phyloP scores from a whole-genome alignment of 495 filamentous ascomycete species.

The Gamarada debralockiae region DNA sequence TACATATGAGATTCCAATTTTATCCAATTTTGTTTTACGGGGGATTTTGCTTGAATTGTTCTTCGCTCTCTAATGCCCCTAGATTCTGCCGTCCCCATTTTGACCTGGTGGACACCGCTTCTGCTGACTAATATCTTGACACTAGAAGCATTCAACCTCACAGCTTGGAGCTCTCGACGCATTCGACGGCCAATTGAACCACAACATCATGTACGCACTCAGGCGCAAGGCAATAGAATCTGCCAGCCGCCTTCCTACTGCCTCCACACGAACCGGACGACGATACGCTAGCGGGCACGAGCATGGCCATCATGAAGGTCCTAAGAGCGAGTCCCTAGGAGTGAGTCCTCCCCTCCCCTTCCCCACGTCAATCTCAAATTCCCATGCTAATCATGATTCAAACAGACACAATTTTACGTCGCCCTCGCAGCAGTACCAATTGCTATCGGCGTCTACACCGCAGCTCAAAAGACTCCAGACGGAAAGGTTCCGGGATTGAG shows the following conservation, averaged over 20 bases:
- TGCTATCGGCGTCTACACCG: conserved; percentile 52
- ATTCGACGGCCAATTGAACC: conserved; percentile 25
- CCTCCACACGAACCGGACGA: background rate
- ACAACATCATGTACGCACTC: conserved; percentile 26
- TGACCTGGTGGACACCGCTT: no score
- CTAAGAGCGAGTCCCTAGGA: conserved; percentile 60
- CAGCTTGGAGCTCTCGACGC: background rate
- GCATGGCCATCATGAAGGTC: conserved; percentile 35
- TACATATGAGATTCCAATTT: no score
- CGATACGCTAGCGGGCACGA: conserved; percentile 7
- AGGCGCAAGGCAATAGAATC: conserved; percentile 24
- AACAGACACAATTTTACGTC: conserved; percentile 68
- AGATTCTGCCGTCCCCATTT: no score
- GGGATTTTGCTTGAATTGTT: no score
- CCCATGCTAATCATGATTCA: no score
- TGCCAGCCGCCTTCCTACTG: conserved; percentile 11
- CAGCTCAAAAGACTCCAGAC: conserved; percentile 43
- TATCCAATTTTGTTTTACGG: no score
- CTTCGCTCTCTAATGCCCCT: no score
- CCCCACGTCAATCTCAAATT: background rate
- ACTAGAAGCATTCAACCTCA: conserved; percentile 10
- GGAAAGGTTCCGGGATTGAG: conserved; percentile 51
- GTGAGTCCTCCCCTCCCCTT: conserved; percentile 39
- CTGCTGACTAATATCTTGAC: conserved; percentile 12
- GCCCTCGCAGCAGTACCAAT: conserved; percentile 55